A percentile compares a stretch with the other conserved stretches of the same genome.
These are phyloP conservation scores for Helotiales sp. DNA, from an alignment of 2,329 filamentous ascomycete genomes.

Conservation along the genomic window DNA sequence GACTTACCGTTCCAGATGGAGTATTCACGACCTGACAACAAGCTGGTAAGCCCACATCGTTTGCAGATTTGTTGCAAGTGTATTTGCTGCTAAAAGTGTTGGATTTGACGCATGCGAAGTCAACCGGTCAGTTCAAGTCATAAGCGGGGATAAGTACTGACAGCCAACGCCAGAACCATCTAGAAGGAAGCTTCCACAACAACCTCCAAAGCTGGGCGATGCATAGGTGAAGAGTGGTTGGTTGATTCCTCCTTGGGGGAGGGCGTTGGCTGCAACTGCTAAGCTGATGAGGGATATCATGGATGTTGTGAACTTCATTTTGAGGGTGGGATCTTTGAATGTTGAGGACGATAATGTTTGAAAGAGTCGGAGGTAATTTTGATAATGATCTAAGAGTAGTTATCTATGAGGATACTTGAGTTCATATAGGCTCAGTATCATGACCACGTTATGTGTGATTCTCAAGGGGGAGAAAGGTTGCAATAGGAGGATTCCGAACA, in stretches of 20 bases:
- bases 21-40: background rate
- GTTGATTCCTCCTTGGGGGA: background rate
- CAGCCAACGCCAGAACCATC: background rate
- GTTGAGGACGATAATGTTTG: no score
- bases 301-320: background rate
- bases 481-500: background rate
- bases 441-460: background rate
- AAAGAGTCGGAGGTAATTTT: no score
- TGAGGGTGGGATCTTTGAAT: no score
- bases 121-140: background rate
- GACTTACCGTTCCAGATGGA: background rate
- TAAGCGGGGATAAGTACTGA: background rate
- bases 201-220: background rate
- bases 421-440: background rate
- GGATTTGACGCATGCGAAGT: background rate
- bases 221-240: background rate
- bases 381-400: background rate
- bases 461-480: background rate
- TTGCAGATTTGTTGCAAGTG: background rate
- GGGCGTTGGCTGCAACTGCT: background rate
- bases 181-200: background rate
- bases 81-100: background rate
- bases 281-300: background rate
- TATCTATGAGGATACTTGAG: background rate
- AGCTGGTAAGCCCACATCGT: background rate